phyloP scores from a whole-genome alignment of 768 basidiomycete species.

The Termitomyces sp. region DNA sequence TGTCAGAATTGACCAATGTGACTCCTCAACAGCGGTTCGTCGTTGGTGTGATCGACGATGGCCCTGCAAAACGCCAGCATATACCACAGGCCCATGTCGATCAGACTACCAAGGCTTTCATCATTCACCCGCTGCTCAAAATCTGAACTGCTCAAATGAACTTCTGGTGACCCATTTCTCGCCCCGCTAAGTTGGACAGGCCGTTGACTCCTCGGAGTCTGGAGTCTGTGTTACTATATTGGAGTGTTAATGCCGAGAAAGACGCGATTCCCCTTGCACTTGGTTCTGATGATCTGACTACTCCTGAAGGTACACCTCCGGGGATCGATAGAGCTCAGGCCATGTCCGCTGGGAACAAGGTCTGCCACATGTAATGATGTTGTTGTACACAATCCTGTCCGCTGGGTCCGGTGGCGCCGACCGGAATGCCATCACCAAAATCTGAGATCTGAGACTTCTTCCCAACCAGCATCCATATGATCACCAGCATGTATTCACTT shows the following conservation, averaged over 20 bases:
- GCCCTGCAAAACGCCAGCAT: conserved; percentile 30
- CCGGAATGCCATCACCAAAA: too few relatives aligned
- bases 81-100: conserved; percentile 36
- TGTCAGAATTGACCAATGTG: too few relatives aligned
- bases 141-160: conserved; percentile 35
- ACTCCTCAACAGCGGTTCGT: conserved; percentile 27
- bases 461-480: too few relatives aligned
- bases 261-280: conserved; percentile 43
- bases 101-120: conserved; percentile 31
- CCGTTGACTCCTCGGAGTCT: too few relatives aligned
- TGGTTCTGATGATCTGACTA: conserved; percentile 52
- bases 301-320: conserved; percentile 43
- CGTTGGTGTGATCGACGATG: conserved; percentile 25
- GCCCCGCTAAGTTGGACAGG: conserved; percentile 45
- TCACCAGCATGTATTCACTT: too few relatives aligned
- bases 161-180: conserved; percentile 53
- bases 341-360: too few relatives aligned
- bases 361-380: too few relatives aligned
- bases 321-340: conserved; percentile 60
- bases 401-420: too few relatives aligned
- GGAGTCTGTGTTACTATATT: conserved; percentile 40
- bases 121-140: conserved; percentile 33
- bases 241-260: conserved; percentile 28
- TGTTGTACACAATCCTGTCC: too few relatives aligned
- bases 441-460: too few relatives aligned